These are phyloP conservation scores for Sanghuangporus baumii DNA, from an alignment of 1,284 basidiomycete genomes.

Conservation along the genomic window DNA sequence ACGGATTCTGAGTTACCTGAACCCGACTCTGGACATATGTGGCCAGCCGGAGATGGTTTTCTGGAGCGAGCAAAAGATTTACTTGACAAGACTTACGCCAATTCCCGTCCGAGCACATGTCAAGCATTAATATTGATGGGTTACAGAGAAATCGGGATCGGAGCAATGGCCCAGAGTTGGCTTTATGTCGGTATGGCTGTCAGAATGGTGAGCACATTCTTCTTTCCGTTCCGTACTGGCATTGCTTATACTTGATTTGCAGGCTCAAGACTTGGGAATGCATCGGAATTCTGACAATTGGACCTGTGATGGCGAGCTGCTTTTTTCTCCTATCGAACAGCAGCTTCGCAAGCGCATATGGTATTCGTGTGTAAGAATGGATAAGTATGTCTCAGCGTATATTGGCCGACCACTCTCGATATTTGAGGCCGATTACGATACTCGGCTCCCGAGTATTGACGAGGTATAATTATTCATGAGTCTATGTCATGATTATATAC, in stretches of 20 bases:
- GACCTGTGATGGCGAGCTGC: conserved; percentile 54
- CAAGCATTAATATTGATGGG: conserved; percentile 76
- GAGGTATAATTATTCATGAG: conserved; percentile 39
- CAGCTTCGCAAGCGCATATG: conserved; percentile 74
- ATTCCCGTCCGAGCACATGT: conserved; percentile 60
- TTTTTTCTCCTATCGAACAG: conserved; percentile 64
- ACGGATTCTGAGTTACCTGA: conserved; percentile 31
- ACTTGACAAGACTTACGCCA: conserved; percentile 62
- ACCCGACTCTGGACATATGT: conserved; percentile 57
- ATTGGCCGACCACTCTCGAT: conserved; percentile 78
- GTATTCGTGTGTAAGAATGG: conserved; percentile 78
- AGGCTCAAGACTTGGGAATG: conserved; percentile 81
- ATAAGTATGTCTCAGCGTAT: conserved; percentile 76
- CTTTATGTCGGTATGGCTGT: conserved; percentile 75
- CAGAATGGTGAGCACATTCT: conserved; percentile 41
- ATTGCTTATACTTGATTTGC: not conserved
- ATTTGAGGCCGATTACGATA: conserved; percentile 78
- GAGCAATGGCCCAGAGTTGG: conserved; percentile 86
- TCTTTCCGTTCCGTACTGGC: not conserved
- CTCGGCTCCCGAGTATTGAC: conserved; percentile 56
- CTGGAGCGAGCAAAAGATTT: conserved; percentile 63
- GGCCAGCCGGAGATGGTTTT: conserved; percentile 76
- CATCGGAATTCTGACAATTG: conserved; percentile 72
- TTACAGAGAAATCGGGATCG: conserved; percentile 80
- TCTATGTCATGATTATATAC: no score